Percentiles rank a stretch among this genome's conserved stretches.
Evolutionary conservation across 768 basidiomycete species (phyloP).

Genomic region (Leucocoprinus sp.): DNA sequence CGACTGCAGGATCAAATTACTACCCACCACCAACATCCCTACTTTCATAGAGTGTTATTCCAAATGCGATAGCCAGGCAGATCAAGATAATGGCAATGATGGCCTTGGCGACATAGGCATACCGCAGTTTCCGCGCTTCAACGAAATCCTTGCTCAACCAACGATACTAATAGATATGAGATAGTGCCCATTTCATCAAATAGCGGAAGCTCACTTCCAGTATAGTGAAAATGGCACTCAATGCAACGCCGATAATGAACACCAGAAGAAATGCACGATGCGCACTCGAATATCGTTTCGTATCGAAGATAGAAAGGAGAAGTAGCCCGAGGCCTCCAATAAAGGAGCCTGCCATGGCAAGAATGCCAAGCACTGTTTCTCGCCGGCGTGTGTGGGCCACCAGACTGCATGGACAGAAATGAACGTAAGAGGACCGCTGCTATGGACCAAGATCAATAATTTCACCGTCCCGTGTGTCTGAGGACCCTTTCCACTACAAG

Average conservation of each 20-base stretch:
- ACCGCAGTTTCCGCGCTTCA: slow-evolving; percentile 34
- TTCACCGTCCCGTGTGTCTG: slow-evolving; percentile 54
- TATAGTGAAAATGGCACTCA: slow-evolving; percentile 70
- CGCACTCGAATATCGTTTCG: slow-evolving; percentile 37
- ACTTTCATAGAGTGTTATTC: slow-evolving; percentile 35
- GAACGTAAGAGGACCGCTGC: neutral
- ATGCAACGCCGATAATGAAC: slow-evolving; percentile 63
- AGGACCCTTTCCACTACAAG: slow-evolving; percentile 56
- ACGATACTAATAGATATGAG: slow-evolving; percentile 36
- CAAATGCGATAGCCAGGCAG: slow-evolving; percentile 56
- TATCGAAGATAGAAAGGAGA: slow-evolving; percentile 67
- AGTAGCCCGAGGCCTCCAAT: slow-evolving; percentile 61
- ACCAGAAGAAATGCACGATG: slow-evolving; percentile 61
- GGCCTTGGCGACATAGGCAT: slow-evolving; percentile 55
- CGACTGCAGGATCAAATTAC: neutral
- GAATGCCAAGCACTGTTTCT: slow-evolving; percentile 43
- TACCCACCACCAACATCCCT: slow-evolving; percentile 42
- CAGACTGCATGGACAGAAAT: slow-evolving; percentile 31
- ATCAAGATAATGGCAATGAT: slow-evolving; percentile 52
- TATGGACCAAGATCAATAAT: slow-evolving; percentile 1
- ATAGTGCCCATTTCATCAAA: neutral
- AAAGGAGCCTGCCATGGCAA: slow-evolving; percentile 55
- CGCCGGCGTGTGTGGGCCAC: slow-evolving; percentile 47
- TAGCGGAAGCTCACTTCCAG: slow-evolving; percentile 38
- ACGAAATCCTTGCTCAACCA: slow-evolving; percentile 56